A percentile compares a stretch with the other conserved stretches of the same genome.
Conservation (phyloP, 2,329 filamentous ascomycete genomes). For the Venturia oleaginea region DNA sequence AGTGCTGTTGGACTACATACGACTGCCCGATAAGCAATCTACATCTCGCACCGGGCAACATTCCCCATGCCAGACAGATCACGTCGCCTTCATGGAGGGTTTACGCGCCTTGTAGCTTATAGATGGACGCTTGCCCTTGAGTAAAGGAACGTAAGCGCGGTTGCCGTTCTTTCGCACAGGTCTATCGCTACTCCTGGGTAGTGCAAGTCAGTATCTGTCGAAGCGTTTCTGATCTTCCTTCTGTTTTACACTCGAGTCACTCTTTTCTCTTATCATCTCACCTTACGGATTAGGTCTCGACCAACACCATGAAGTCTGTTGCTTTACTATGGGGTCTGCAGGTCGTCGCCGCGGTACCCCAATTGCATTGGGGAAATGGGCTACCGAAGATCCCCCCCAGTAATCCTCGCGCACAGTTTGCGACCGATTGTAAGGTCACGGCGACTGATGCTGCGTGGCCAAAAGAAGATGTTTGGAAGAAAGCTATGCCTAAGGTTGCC, state of each 20-base stretch:
- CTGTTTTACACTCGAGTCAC: background rate
- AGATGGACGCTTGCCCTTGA: background rate
- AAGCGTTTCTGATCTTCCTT: background rate
- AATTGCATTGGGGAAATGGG: background rate
- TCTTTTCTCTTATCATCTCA: background rate
- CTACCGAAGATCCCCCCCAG: background rate
- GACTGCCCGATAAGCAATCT: background rate
- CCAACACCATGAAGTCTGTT: background rate
- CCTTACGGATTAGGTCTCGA: no score
- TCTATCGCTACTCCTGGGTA: background rate
- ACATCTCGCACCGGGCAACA: conserved; percentile 1
- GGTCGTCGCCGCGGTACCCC: background rate
- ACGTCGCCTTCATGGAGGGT: background rate
- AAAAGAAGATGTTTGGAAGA: conserved; percentile 3
- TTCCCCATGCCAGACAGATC: background rate
- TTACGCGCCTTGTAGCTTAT: background rate
- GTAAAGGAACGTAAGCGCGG: background rate
- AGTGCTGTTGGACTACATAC: background rate
- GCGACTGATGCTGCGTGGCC: conserved; percentile 13
- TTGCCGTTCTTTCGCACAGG: background rate
- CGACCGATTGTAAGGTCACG: conserved; percentile 10
- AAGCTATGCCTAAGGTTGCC: conserved; percentile 2
- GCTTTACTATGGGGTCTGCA: background rate
- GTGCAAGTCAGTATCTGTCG: background rate
- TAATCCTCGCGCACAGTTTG: background rate